phyloP scores from a whole-genome alignment of 2,329 filamentous ascomycete species.

The Mariannaea elegans region DNA sequence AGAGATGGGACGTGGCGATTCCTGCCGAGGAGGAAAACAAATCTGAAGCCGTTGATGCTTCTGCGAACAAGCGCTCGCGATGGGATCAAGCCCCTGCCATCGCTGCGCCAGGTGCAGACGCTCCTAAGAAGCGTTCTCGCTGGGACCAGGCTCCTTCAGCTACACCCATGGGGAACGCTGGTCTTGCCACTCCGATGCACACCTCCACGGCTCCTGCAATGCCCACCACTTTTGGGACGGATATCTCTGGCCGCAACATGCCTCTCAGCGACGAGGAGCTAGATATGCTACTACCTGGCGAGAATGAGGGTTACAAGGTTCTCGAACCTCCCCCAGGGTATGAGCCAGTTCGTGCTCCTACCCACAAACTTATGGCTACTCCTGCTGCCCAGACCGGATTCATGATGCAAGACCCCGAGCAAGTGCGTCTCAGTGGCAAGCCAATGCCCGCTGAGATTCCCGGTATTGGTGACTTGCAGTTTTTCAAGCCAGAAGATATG shows the following conservation, averaged over 20 bases:
- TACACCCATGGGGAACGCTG: conserved; percentile 76
- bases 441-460: conserved; percentile 95
- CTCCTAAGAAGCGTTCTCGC: conserved; percentile 79
- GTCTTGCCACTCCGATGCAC: conserved; percentile 82
- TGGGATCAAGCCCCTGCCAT: conserved; percentile 85
- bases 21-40: conserved; percentile 60
- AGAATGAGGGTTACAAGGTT: conserved; percentile 91
- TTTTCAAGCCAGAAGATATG: conserved; percentile 99
- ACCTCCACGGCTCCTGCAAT: conserved; percentile 65
- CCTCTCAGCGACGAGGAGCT: conserved; percentile 93
- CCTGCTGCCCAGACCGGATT: conserved; percentile 84
- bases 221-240: conserved; percentile 78
- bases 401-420: conserved; percentile 97
- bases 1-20: conserved; percentile 86
- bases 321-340: conserved; percentile 92
- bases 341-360: conserved; percentile 79
- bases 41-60: conserved; percentile 59
- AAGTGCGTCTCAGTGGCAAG: conserved; percentile 82
- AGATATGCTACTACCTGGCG: conserved; percentile 86
- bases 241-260: conserved; percentile 81
- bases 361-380: conserved; percentile 78
- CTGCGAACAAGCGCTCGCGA: conserved; percentile 77
- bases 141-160: conserved; percentile 92
- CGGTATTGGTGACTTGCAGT: conserved; percentile 93
- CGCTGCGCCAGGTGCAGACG: conserved; percentile 62